phyloP scores from a whole-genome alignment of 371 early-diverging fungal species.

The Mucor velutinosus region DNA sequence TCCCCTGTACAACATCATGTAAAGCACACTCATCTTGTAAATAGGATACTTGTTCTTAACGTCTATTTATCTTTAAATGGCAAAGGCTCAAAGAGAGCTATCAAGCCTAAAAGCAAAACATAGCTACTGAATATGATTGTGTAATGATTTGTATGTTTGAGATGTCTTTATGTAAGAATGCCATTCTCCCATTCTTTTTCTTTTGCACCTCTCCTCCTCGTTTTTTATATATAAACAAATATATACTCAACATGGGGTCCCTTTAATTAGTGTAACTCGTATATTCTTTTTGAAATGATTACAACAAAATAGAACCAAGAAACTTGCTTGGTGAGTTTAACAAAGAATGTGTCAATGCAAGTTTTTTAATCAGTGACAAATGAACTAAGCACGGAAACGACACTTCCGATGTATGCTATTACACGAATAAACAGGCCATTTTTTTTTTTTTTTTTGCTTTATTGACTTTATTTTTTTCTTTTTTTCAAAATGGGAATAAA shows the following conservation, averaged over 20 bases:
- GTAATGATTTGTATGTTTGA: not conserved
- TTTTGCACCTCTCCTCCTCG: not conserved
- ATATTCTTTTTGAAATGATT: not conserved
- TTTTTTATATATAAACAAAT: not conserved
- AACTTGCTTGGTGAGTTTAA: not conserved
- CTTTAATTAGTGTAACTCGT: not conserved
- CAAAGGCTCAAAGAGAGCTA: not conserved
- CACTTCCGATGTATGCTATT: not conserved
- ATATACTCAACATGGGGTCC: not conserved
- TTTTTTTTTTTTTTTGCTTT: not conserved
- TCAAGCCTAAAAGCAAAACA: not conserved
- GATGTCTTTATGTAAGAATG: not conserved
- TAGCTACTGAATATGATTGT: not conserved
- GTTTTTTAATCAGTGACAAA: not conserved
- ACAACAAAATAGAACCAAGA: not conserved
- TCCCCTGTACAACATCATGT: not conserved
- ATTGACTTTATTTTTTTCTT: not conserved
- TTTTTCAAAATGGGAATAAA: not conserved
- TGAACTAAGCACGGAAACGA: not conserved
- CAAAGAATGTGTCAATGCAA: slow-evolving; percentile 2
- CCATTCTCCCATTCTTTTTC: no score
- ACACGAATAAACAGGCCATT: not conserved
- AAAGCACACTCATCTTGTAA: not conserved
- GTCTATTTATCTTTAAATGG: not conserved
- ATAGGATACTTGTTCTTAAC: not conserved